Conservation (phyloP, 495 filamentous ascomycete genomes). For the Hypoxylon subgilvum region DNA sequence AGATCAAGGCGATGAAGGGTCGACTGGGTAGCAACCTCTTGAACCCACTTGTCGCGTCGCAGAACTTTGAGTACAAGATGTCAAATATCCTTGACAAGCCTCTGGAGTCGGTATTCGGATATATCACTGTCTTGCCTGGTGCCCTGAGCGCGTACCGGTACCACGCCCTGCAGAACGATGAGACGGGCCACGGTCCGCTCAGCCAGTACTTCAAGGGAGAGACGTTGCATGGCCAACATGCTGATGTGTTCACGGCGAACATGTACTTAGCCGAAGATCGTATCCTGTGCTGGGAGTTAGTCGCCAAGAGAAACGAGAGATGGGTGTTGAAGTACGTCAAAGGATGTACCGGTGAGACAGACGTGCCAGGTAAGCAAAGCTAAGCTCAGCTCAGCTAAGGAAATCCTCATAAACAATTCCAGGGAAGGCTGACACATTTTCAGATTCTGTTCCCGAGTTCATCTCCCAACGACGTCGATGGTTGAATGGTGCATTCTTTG, state of each 20-base stretch:
- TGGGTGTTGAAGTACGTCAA: conserved; percentile 99
- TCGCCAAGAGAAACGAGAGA: conserved; percentile 90
- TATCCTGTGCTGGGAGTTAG: conserved; percentile 98
- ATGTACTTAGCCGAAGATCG: conserved; percentile 99
- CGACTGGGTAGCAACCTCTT: conserved; percentile 80
- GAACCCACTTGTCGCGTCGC: conserved; percentile 93
- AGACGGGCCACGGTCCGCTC: conserved; percentile 90
- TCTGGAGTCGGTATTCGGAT: conserved; percentile 94
- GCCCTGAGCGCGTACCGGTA: conserved; percentile 95
- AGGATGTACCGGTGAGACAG: conserved; percentile 91
- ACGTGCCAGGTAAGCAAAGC: conserved; percentile 93
- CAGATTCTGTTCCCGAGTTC: conserved; percentile 84
- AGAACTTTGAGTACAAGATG: conserved; percentile 99
- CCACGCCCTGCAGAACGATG: conserved; percentile 95
- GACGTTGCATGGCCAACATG: conserved; percentile 93
- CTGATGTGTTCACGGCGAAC: conserved; percentile 98
- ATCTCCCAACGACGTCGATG: conserved; percentile 94
- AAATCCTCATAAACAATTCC: background rate
- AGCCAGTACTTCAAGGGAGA: conserved; percentile 99
- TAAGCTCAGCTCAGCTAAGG: background rate
- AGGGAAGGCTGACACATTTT: conserved; percentile 22
- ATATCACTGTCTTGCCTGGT: conserved; percentile 95
- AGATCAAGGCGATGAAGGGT: conserved; percentile 96
- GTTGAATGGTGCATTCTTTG: conserved; percentile 99
- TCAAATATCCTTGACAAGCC: conserved; percentile 99